Conservation (phyloP, 768 basidiomycete species). For the Suillus subluteus region DNA sequence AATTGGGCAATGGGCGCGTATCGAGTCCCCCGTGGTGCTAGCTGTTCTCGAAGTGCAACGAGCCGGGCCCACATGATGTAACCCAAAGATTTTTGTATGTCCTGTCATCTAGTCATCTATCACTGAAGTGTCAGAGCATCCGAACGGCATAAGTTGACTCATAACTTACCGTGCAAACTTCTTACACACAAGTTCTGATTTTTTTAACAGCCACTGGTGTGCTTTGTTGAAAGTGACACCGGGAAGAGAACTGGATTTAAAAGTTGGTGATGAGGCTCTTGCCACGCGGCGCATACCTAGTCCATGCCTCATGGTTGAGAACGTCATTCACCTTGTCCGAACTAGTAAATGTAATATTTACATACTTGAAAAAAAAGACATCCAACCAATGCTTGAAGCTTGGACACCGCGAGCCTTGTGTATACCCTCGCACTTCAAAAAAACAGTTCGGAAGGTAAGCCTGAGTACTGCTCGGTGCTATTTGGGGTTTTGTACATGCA, state of each 20-base stretch:
- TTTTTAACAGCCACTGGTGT: neutral
- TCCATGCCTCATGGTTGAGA: neutral
- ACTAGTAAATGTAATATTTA: neutral
- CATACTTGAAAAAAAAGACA: neutral
- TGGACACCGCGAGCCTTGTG: neutral
- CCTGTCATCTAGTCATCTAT: neutral
- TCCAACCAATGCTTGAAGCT: neutral
- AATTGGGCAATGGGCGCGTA: conserved; percentile 19
- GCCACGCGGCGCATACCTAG: neutral
- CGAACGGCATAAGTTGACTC: neutral
- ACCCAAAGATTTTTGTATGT: neutral
- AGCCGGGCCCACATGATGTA: neutral
- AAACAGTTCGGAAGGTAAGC: neutral
- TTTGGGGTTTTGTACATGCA: neutral
- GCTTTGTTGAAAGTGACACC: neutral
- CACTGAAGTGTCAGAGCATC: neutral
- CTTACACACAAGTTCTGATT: neutral
- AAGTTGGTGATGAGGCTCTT: neutral
- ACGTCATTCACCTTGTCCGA: neutral
- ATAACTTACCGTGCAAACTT: neutral
- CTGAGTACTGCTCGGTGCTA: neutral
- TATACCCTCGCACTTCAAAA: neutral
- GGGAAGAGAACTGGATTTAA: neutral
- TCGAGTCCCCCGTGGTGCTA: neutral
- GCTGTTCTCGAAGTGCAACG: neutral